Evolutionary conservation across 2,329 filamentous ascomycete species (phyloP), one percentile per base, ranked within the genome.

Genomic region (Knufia petricola): DNA sequence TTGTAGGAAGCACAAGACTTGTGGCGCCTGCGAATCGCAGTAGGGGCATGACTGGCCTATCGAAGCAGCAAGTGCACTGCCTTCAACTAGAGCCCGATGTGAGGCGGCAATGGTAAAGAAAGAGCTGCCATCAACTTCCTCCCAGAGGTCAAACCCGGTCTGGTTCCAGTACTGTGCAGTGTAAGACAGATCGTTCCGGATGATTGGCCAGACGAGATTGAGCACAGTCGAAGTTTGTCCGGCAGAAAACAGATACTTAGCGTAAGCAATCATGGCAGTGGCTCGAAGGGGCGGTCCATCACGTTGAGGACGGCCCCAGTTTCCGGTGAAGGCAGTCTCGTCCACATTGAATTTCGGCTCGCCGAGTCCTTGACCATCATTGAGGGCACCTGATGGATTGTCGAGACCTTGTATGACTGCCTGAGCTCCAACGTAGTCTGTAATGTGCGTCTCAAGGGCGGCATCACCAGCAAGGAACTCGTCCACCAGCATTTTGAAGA

Each of bases 71-170:
- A 92, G 70, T 3, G 74, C 70, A 49, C 69, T 76, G 2, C 87
- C 87, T 66, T 67, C 58, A 3, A 72, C 64, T 55, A 74, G 60
- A 59, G 79, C 74, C 58, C 85, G 78, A 61, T 89, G 79, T 51
- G 85, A 79, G 31, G 75, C 74, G 3, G 78, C 76, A 26, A 81
- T 69, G 1, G 85, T 89, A 67, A 89, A 92, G 70, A 88, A 90
- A 1, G 84, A 87, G 26, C 77, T 81, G 43, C 84, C 83, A 20
- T 72, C 69, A 17, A 88, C 77, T 65, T 90, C 85, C 63, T 55
- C 55, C 55, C 55, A 48, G 4, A 48, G 15, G 37, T 48, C 45
- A 31, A 48, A 48, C 8, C 45, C 45, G 3, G 45, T 48, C 15
- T 48, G 32, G 26, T 76, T 77, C 79, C 82, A 86, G 67, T 86